Percentiles rank a stretch among this genome's conserved stretches.
Evolutionary conservation across 176 grass and related monocot genomes (phyloP).

Genomic region (Bromus sterilis): DNA sequence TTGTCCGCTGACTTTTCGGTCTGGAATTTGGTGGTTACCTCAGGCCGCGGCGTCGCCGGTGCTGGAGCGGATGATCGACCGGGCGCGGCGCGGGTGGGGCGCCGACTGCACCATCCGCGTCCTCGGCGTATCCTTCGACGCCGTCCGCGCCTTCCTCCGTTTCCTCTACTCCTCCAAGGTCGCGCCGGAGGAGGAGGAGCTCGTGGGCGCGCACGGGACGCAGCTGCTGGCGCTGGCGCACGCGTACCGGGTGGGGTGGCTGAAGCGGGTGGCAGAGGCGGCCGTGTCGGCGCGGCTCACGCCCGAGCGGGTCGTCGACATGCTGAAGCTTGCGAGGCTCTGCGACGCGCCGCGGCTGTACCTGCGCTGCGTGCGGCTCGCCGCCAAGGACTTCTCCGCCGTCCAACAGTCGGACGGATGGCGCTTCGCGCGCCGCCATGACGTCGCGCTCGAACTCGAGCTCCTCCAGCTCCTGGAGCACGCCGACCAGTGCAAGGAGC

Average conservation of each 20-base stretch:
- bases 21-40: background rate
- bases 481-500: conserved; percentile 21
- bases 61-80: conserved; percentile 66
- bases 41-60: conserved; percentile 70
- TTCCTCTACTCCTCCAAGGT: conserved; percentile 47
- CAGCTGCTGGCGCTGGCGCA: conserved; percentile 76
- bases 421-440: conserved; percentile 61
- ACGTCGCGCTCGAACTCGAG: conserved; percentile 52
- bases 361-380: conserved; percentile 58
- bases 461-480: conserved; percentile 56
- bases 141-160: conserved; percentile 61
- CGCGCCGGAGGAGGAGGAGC: conserved; percentile 4
- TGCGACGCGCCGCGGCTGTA: conserved; percentile 73
- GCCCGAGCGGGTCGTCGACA: conserved; percentile 45
- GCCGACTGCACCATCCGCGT: conserved; percentile 40
- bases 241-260: conserved; percentile 66
- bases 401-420: conserved; percentile 62
- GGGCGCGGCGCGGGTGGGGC: conserved; percentile 23
- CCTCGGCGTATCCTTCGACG: conserved; percentile 48
- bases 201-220: conserved; percentile 41
- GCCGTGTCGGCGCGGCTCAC: conserved; percentile 41
- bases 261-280: conserved; percentile 54
- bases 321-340: conserved; percentile 63
- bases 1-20: background rate
- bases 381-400: conserved; percentile 39